phyloP scores from a whole-genome alignment of 1,139 yeast species.

The Diutina scorzettiae region DNA sequence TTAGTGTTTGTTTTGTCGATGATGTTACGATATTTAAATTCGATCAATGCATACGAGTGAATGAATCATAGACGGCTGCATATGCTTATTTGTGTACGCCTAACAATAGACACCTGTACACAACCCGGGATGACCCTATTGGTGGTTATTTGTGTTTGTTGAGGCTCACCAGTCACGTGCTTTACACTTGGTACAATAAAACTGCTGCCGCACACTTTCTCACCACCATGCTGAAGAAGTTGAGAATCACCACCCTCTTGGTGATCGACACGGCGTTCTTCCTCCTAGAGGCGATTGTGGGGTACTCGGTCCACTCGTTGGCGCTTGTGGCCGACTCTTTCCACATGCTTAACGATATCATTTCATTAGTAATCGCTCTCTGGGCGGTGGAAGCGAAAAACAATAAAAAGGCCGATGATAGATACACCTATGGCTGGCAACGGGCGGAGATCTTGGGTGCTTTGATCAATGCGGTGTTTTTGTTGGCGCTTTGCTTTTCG shows the following conservation, averaged over 20 bases:
- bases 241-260: constrained; percentile 62
- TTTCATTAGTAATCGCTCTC: constrained; percentile 77
- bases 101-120: too few species aligned
- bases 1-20: too few species aligned
- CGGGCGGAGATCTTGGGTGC: constrained; percentile 95
- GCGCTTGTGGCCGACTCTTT: constrained; percentile 93
- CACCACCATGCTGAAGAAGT: constrained; percentile 56
- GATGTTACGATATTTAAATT: too few species aligned
- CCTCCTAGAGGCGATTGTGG: constrained; percentile 72
- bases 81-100: too few species aligned
- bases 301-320: constrained; percentile 81
- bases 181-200: too few species aligned
- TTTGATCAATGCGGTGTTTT: constrained; percentile 80
- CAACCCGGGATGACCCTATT: too few species aligned
- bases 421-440: constrained; percentile 93
- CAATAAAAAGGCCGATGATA: constrained; percentile 71
- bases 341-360: constrained; percentile 93
- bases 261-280: constrained; percentile 74
- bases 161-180: too few species aligned
- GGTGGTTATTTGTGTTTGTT: too few species aligned
- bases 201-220: too few species aligned
- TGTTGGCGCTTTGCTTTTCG: constrained; percentile 84
- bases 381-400: constrained; percentile 95
- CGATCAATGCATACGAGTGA: too few species aligned
- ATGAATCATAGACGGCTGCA: too few species aligned